A percentile compares a stretch with the other conserved stretches of the same genome.
Evolutionary conservation across 2,329 filamentous ascomycete genomes (phyloP).

Genomic region (Aspergillus unguis): DNA sequence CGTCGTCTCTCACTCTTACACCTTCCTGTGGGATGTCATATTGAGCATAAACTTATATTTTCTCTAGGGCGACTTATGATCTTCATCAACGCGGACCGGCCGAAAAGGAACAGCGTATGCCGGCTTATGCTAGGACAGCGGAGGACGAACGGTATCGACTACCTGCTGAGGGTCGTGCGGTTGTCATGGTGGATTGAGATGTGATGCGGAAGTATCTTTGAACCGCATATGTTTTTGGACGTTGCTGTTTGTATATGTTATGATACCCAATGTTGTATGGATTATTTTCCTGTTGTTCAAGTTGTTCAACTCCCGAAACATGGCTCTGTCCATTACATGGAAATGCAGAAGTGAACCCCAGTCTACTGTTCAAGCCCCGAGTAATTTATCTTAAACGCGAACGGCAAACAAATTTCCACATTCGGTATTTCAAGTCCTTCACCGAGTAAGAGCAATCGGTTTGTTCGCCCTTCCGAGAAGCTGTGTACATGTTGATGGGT

Average conservation of each 20-base stretch:
- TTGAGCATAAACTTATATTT: constrained; percentile 3
- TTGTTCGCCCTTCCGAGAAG: not conserved
- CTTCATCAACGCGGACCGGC: constrained; percentile 15
- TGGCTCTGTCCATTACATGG: not conserved
- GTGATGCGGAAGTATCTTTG: not conserved
- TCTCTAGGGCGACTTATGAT: constrained; percentile 15
- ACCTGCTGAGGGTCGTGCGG: constrained; percentile 18
- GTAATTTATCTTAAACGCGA: too few relatives aligned
- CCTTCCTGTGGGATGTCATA: not conserved
- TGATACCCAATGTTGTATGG: constrained; percentile 11
- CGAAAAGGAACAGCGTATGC: constrained; percentile 21
- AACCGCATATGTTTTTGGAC: not conserved
- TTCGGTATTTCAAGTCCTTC: too few relatives aligned
- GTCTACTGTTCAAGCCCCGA: not conserved
- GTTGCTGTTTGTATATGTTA: constrained; percentile 4
- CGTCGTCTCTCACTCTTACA: not conserved
- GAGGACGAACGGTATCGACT: constrained; percentile 21
- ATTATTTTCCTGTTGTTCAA: not conserved
- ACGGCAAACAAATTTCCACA: too few relatives aligned
- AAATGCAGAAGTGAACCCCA: not conserved
- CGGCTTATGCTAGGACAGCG: constrained; percentile 23
- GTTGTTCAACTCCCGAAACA: not conserved
- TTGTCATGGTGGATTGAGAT: constrained; percentile 30
- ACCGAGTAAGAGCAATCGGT: too few relatives aligned
- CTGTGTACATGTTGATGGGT: not conserved